Evolutionary conservation across 305 asterid species (phyloP).

Genomic region (Rubia tinctorum): DNA sequence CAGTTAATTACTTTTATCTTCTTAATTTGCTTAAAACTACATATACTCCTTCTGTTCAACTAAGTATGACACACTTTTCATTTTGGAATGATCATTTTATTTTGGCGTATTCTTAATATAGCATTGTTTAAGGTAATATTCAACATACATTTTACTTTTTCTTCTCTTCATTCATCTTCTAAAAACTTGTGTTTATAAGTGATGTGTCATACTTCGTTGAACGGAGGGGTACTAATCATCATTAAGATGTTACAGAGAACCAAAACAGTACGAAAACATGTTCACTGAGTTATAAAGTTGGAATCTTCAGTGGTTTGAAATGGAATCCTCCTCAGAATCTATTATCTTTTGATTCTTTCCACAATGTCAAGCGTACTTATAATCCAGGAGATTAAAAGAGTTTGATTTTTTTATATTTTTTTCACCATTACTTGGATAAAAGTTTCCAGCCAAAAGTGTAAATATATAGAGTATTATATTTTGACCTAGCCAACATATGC

Average conservation of each 20-base stretch:
- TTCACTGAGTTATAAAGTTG: slow-evolving; percentile 6
- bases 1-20: neutral
- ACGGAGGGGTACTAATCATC: neutral
- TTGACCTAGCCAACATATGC: slow-evolving; percentile 6
- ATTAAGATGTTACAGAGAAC: neutral
- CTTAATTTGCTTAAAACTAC: neutral
- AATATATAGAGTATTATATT: neutral
- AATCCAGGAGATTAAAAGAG: neutral
- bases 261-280: neutral
- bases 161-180: too few species aligned
- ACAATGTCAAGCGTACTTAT: neutral
- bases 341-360: slow-evolving; percentile 6
- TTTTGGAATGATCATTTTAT: too few species aligned
- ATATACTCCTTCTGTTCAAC: too few species aligned
- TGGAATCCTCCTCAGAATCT: slow-evolving; percentile 23
- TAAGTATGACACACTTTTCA: too few species aligned
- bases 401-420: neutral
- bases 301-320: slow-evolving; percentile 15
- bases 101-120: too few species aligned
- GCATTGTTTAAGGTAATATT: too few species aligned
- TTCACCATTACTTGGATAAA: neutral
- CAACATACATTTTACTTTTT: too few species aligned
- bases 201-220: too few species aligned
- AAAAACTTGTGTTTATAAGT: too few species aligned
- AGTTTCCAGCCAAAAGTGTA: neutral